Evolutionary conservation across 208 protist species (phyloP).

Genomic region (Acanthamoeba lenticulata): DNA sequence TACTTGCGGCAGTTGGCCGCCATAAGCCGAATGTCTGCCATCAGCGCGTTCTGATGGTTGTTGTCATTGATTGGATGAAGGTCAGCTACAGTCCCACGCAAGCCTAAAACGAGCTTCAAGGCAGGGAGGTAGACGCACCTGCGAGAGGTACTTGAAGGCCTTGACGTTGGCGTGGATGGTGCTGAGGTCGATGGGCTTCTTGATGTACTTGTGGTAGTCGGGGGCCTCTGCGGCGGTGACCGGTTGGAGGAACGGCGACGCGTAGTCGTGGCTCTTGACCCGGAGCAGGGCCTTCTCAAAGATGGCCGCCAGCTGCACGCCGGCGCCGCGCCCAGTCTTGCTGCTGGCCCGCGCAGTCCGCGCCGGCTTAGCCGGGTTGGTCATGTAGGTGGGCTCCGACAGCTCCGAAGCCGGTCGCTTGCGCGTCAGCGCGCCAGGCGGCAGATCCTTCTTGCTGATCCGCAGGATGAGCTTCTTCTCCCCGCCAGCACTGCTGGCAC

Average conservation of each 20-base stretch:
- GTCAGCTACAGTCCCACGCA: too few species aligned
- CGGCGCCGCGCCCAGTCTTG: constrained; percentile 72
- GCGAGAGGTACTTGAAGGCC: constrained; percentile 47
- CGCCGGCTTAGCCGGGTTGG: neutral
- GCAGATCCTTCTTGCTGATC: constrained; percentile 68
- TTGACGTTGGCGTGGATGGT: constrained; percentile 73
- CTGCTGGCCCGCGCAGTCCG: neutral
- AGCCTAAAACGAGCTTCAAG: too few species aligned
- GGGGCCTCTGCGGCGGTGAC: constrained; percentile 73
- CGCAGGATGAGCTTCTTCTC: constrained; percentile 65
- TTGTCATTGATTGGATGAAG: too few species aligned
- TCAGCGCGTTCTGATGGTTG: constrained; percentile 63
- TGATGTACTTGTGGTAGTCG: constrained; percentile 76
- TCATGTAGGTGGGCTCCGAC: constrained; percentile 65
- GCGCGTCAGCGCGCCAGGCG: neutral
- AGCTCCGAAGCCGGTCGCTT: constrained; percentile 22
- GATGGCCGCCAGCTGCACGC: constrained; percentile 74
- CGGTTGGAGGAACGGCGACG: constrained; percentile 66
- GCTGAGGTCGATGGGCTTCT: constrained; percentile 80
- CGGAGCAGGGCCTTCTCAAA: constrained; percentile 73
- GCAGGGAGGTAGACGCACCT: too few species aligned
- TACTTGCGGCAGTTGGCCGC: constrained; percentile 75
- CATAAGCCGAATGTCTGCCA: constrained; percentile 79
- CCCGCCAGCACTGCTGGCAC: neutral
- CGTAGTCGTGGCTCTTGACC: constrained; percentile 55